phyloP scores from a whole-genome alignment of 345 rosid species.

The Kandelia obovata region DNA sequence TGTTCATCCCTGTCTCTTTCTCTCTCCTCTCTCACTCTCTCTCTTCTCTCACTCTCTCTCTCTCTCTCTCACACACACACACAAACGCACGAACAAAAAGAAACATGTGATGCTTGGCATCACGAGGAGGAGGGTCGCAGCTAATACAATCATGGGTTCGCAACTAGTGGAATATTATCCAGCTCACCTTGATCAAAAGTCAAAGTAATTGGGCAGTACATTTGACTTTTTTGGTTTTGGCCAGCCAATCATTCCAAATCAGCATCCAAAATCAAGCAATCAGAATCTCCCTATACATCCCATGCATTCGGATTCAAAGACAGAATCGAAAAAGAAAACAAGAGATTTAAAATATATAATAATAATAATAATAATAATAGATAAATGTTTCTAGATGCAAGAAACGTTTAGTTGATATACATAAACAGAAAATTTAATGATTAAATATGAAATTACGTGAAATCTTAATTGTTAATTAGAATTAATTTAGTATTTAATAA shows the following conservation, averaged over 20 bases:
- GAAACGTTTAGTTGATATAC: no score
- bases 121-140: no score
- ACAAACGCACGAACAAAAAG: background rate
- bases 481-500: no score
- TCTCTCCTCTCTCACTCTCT: background rate
- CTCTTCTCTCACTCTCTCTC: background rate
- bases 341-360: no score
- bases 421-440: no score
- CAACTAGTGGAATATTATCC: slow-evolving; percentile 11
- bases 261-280: background rate
- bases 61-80: background rate
- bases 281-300: background rate
- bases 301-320: no score
- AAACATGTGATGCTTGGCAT: background rate
- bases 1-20: background rate
- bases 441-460: no score
- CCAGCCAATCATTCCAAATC: slow-evolving; percentile 18
- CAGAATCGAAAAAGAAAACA: background rate
- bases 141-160: background rate
- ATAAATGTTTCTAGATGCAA: no score
- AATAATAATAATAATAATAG: no score
- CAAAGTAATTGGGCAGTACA: background rate
- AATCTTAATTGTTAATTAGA: no score
- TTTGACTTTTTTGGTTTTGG: background rate
- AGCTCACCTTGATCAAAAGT: slow-evolving; percentile 13